Evolutionary conservation across 1,284 basidiomycete genomes (phyloP), one percentile per base, ranked within the genome.

Genomic region (Gymnopus androsaceus): DNA sequence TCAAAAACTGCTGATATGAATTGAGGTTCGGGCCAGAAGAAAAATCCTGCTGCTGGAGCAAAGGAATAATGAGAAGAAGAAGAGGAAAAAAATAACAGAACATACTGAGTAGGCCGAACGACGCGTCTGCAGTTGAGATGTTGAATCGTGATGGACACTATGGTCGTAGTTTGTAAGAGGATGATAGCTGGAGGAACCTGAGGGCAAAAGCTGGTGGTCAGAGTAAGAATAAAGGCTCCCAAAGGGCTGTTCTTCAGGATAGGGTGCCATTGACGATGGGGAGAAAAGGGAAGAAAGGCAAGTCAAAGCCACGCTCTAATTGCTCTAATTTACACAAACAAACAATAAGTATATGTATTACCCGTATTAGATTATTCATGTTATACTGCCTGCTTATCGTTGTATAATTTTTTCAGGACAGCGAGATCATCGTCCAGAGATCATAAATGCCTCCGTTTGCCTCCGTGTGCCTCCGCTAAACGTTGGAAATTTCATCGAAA

Each of bases 1-100:
- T 38, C 33, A 58, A 44, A 27, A 55, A 58, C 44, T 52, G 47
- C 17, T 54, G 49, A 44, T 52, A 59, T 8, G 47, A 34, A 11
- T 28, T 44, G 12, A 45, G 44, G 21, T 33, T 38, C 23, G 38
- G 9, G 31, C n/a, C 6, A 28, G 6, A n/a, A n/a, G 12, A n/a
- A 15, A 11, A 30, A 28, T 48, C 44, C 11, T 55, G 34, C 45
- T 41, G 23, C 14, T 34, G 28, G 37, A 38, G 7, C 2, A 47
- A 28, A 27, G 25, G 17, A 27, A 46, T 17, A 17, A 40, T 28
- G 34, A 40, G 28, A 12, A 45, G 36, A 33, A 28, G 25, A 15
- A 51, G 31, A 41, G 34, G 25, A n/a, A 23, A 45, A 48, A 25
- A 49, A 55, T n/a, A 30, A 42, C 25, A 53, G 21, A 28, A 37